These are phyloP conservation scores for Neofusicoccum sp. DNA, from an alignment of 2,329 filamentous ascomycete genomes.

Conservation along the genomic window DNA sequence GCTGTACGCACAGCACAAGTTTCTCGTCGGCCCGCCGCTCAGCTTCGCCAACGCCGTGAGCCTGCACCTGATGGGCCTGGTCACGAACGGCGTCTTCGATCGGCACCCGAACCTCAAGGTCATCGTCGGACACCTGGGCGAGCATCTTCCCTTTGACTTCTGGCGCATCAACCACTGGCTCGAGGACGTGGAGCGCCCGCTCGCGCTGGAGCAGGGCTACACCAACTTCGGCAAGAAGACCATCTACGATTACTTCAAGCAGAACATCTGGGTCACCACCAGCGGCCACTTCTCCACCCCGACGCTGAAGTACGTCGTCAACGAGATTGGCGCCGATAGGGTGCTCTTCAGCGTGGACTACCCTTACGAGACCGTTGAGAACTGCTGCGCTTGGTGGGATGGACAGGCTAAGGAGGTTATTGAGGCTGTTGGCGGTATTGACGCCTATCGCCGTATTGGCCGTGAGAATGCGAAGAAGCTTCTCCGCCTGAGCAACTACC, in stretches of 20 bases:
- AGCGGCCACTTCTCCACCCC: constrained; percentile 56
- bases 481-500: constrained; percentile 31
- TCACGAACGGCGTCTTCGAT: constrained; percentile 52
- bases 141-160: constrained; percentile 52
- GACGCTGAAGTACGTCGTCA: constrained; percentile 51
- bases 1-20: constrained; percentile 58
- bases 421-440: constrained; percentile 25
- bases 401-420: constrained; percentile 37
- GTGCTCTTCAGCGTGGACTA: constrained; percentile 57
- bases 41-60: constrained; percentile 52
- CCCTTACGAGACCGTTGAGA: constrained; percentile 49
- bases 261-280: constrained; percentile 59
- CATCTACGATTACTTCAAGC: constrained; percentile 52
- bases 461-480: constrained; percentile 47
- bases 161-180: constrained; percentile 50
- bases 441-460: constrained; percentile 38
- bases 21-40: constrained; percentile 51
- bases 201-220: constrained; percentile 29
- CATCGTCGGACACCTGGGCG: constrained; percentile 50
- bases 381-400: constrained; percentile 47
- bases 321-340: constrained; percentile 50
- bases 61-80: constrained; percentile 55
- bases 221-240: constrained; percentile 45
- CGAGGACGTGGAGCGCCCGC: constrained; percentile 55
- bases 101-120: constrained; percentile 47